Evolutionary conservation across 2,329 filamentous ascomycete species (phyloP).

Genomic region (Colletotrichum lini): DNA sequence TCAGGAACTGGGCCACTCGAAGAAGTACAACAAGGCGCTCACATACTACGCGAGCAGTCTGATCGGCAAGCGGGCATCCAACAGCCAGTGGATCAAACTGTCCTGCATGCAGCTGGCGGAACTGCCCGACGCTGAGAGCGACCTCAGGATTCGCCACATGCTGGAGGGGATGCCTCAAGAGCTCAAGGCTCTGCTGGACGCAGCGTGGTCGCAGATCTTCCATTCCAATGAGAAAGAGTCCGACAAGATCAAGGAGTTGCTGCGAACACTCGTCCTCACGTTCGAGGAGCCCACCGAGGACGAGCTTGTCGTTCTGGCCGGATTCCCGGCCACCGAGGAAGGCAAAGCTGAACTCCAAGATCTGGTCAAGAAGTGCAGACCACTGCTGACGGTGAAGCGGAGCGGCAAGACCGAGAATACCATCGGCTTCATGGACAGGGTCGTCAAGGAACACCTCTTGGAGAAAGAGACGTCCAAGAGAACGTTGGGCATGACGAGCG

Average conservation of each 20-base stretch:
- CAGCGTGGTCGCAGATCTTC: conserved; percentile 56
- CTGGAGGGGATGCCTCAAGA: conserved; percentile 58
- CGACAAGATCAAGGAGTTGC: conserved; percentile 59
- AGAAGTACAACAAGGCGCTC: conserved; percentile 59
- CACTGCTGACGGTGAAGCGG: conserved; percentile 45
- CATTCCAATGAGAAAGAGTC: conserved; percentile 48
- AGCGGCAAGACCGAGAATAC: conserved; percentile 38
- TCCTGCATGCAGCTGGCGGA: conserved; percentile 58
- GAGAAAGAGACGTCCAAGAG: conserved; percentile 50
- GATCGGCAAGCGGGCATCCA: conserved; percentile 58
- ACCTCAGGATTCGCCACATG: conserved; percentile 55
- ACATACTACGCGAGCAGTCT: conserved; percentile 59
- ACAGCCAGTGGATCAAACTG: conserved; percentile 61
- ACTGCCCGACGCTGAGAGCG: conserved; percentile 54
- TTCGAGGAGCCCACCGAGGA: conserved; percentile 57
- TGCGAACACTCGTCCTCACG: conserved; percentile 57
- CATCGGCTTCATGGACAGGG: conserved; percentile 49
- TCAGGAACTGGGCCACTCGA: conserved; percentile 50
- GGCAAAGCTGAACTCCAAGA: conserved; percentile 52
- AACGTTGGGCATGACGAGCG: conserved; percentile 53
- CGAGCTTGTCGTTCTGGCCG: conserved; percentile 56
- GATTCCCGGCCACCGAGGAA: conserved; percentile 50
- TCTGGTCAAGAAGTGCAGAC: conserved; percentile 56
- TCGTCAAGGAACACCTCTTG: conserved; percentile 57
- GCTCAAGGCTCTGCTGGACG: conserved; percentile 53